Base-by-base conservation (phyloP, 495 filamentous ascomycete species). In the Annulohypoxylon nitens region DNA sequence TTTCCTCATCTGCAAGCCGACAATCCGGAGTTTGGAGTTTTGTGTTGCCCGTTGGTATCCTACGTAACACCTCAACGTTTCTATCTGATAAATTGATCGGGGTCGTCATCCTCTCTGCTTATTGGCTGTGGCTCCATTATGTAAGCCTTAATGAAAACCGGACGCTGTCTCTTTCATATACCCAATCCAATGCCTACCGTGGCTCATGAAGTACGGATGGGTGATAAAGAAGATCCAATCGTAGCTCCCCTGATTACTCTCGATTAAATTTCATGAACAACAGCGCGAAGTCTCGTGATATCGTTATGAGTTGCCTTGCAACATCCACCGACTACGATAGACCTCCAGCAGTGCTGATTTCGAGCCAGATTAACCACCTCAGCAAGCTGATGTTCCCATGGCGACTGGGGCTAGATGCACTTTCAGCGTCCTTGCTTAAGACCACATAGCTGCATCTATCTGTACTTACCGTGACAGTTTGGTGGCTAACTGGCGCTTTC, bases 291-390 rank as follows among this genome's bases (percentile, higher is more conserved):
- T 47, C 77, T 82, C 26, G 69, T 67, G 73, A 90, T 90, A 67
- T 88, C 84, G 4, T 73, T 58, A 39, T 83, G 81, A 8, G 78
- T 84, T 9, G 87, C 82, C 75, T 89, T 91, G 76, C 89, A 91
- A 75, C 89, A 91, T 0, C 89, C 89, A 14, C 88, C 89, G 4
- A 90, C 86, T 12, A 89, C 65, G 45, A 90, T 83, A 6, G 78
- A 74, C 8, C 73, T 76, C 84, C 89, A 91, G 7, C 72, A 75
- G 30, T 88, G 88, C 14, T 93, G 80, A 5, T 84, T 86, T 74
- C 87, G 83, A 7, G 85, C 80, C n/a, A 87, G 84, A 9, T 81
- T 74, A 7, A 92, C 79, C 8, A 93, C 84, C 39, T 84, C 76
- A 47, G 86, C 83, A 7, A 95, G 73, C 57, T 78, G 81, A 1